Evolutionary conservation across 2,329 filamentous ascomycete genomes (phyloP), one percentile per base, ranked within the genome.

Genomic region (Botrytis squamosa): DNA sequence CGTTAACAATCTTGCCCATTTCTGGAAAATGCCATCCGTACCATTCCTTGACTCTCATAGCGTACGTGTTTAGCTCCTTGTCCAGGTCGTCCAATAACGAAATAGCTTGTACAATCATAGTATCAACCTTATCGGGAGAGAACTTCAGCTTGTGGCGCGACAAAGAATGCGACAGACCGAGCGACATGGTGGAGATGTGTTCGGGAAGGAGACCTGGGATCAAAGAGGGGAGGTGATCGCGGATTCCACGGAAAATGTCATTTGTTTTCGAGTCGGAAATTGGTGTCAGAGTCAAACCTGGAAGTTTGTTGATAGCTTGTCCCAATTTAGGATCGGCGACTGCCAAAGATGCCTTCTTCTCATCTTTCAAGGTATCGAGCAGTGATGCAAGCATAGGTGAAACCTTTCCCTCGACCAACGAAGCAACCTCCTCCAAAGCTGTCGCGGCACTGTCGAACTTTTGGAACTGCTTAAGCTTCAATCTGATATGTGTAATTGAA

Each of bases 1-100:
- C 96, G 84, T 97, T 97, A 79, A 98, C 88, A 81, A 98, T 97
- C 85, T 95, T 95, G 81, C 93, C 95, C 88, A 99, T 91, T 86
- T 99, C 96, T 59, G 96, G 96, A 87, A 98, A 99, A 85, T 98
- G 96, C 96, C 96, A 99, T 81, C 96, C 96, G 83, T 99, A 99
- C 96, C 96, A 99, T 84, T 99, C 96, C 90, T 98, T 98, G 76
- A 98, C 94, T 83, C 96, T 89, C 96, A 99, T 99, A 77, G 96
- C 95, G 82, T 98, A 98, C 79, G 93, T 96, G 87, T 99, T 99
- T 77, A 99, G 87, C 85, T 99, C 96, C 88, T 99, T 99, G 86
- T 99, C 96, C 75, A 99, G 86, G 77, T 99, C 96, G 82, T 99
- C 96, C 65, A 99, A 88, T 70, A 98, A 89, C 77, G 92, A 92